phyloP scores from a whole-genome alignment of 2,329 filamentous ascomycete genomes.

The Volutella citrinella region DNA sequence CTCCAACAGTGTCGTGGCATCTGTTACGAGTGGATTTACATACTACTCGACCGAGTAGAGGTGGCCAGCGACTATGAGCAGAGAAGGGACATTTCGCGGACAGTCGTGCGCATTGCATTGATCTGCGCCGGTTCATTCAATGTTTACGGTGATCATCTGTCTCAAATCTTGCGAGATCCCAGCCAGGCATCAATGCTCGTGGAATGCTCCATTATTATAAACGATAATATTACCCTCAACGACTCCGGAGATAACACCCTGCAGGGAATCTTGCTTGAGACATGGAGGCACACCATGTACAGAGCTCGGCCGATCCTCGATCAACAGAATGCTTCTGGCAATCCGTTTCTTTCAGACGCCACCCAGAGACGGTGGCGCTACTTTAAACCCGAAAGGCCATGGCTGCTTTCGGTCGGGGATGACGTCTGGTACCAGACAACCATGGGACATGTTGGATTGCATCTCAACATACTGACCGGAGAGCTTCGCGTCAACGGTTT shows the following conservation, averaged over 20 bases:
- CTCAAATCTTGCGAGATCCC: neutral
- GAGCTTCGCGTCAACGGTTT: constrained; percentile 9
- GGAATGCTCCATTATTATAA: constrained; percentile 9
- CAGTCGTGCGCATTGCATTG: constrained; percentile 4
- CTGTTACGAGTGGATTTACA: constrained; percentile 11
- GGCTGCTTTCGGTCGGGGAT: constrained; percentile 2
- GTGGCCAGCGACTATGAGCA: constrained; percentile 5
- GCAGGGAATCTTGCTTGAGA: constrained; percentile 5
- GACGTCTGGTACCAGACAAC: constrained; percentile 14
- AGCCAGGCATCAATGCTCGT: constrained; percentile 12
- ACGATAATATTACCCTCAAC: constrained; percentile 4
- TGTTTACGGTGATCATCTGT: constrained; percentile 2
- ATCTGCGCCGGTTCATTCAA: constrained; percentile 17
- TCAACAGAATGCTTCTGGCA: fast-evolving
- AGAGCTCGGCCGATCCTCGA: constrained; percentile 1
- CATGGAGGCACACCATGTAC: constrained; percentile 11
- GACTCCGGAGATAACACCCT: neutral
- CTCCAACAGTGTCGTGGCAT: constrained; percentile 5
- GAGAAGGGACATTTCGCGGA: constrained; percentile 8
- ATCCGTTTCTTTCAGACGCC: constrained; percentile 11
- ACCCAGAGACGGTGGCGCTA: constrained; percentile 15
- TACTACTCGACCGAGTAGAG: constrained; percentile 3
- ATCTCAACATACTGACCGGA: constrained; percentile 15
- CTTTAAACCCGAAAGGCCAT: constrained; percentile 4
- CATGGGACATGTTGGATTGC: neutral